Evolutionary conservation across 2,329 filamentous ascomycete species (phyloP), one percentile per base, ranked within the genome.

Genomic region (Seiridium unicorne): DNA sequence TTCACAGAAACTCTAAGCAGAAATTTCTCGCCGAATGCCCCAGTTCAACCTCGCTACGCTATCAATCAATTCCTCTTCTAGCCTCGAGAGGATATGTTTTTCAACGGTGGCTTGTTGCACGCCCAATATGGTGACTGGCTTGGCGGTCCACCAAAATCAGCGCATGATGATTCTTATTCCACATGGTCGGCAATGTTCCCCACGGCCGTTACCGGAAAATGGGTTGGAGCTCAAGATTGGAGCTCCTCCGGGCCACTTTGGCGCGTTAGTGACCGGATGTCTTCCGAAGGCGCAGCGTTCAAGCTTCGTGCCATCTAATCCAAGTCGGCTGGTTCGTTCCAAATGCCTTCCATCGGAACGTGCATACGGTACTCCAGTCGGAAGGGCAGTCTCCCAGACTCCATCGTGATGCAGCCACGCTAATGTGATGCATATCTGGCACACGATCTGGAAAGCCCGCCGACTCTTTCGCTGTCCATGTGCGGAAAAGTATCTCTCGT

Each of bases 141-240:
- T n/a, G 35, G 8, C 46, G n/a, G 31, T 31, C 32, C 11, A 10
- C 34, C 36, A 42, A 34, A 42, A 40, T 38, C 51, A 55, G 10
- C 51, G 44, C 18, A 42, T 54, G 9, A 48, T 26, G 35, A 54
- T 36, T n/a, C 7, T 38, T 42, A 32, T 55, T 44, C 36, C 51
- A 55, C 35, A 31, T 44, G 4, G 38, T 44, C 51, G 51, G 51
- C 18, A 40, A 26, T 40, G 51, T 34, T 44, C 38, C 51, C 51
- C 49, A 32, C 51, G 36, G 51, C 38, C 49, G 49, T 34, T 53
- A 53, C 49, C 49, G 49, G 49, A 53, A 53, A 36, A 40, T n/a
- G 49, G 32, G 18, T 26, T 26, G 18, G 18, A 26, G 18, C 18
- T 26, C 18, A 26, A 35, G 38, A 53, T 35, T 35, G 49, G 49